These are phyloP conservation scores for Hygrocybe punicea DNA, from an alignment of 768 basidiomycete species.

Conservation along the genomic window DNA sequence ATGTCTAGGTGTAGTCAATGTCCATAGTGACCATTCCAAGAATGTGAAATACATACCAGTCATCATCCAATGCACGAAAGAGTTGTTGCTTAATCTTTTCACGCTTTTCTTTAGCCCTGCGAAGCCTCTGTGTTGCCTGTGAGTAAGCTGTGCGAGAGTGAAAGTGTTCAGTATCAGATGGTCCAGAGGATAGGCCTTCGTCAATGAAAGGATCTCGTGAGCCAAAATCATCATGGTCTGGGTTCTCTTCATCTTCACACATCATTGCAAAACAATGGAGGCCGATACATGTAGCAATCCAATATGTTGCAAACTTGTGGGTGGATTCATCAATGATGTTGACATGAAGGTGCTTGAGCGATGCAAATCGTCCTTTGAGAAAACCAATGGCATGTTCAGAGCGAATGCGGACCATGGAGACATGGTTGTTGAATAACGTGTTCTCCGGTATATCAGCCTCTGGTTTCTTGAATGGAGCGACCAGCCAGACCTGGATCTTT, in stretches of 20 bases:
- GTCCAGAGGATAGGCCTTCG: constrained; percentile 17
- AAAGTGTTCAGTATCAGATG: background rate
- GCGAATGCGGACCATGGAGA: constrained; percentile 34
- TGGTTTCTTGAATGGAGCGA: constrained; percentile 30
- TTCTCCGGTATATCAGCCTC: constrained; percentile 24
- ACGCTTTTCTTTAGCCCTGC: background rate
- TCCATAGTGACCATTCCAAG: background rate
- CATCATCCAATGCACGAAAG: background rate
- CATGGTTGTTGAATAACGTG: constrained; percentile 31
- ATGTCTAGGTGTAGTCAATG: background rate
- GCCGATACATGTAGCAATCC: constrained; percentile 31
- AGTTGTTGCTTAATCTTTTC: background rate
- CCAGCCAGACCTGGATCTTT: constrained; percentile 22
- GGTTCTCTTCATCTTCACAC: constrained; percentile 25
- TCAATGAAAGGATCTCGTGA: constrained; percentile 23
- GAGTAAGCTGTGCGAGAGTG: background rate
- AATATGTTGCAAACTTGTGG: constrained; percentile 31
- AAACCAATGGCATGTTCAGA: constrained; percentile 42
- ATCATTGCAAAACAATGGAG: constrained; percentile 30
- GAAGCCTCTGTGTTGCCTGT: background rate
- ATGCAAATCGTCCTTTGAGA: constrained; percentile 40
- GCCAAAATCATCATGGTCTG: constrained; percentile 3
- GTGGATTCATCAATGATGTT: constrained; percentile 19
- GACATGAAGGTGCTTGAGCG: constrained; percentile 28
- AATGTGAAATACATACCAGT: background rate